Percentiles rank a stretch among this genome's conserved stretches.
Evolutionary conservation across 306 rosid species (phyloP).

Genomic region (Inga leiocalycina): DNA sequence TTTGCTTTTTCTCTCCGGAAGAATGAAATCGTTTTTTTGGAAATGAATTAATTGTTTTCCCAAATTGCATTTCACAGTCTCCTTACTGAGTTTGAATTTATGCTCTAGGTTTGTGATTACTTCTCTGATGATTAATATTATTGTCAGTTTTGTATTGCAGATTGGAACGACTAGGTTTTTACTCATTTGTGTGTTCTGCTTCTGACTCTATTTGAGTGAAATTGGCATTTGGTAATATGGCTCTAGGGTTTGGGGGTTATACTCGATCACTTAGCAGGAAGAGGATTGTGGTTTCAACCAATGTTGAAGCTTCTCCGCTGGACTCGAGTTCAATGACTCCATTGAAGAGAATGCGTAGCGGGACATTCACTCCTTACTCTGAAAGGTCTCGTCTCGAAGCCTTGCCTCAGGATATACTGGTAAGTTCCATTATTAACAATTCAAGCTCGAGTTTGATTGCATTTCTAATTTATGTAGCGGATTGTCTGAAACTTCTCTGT

Average conservation of each 20-base stretch:
- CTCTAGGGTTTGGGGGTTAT: conserved; percentile 48
- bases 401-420: conserved; percentile 75
- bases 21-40: background rate
- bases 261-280: conserved; percentile 57
- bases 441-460: background rate
- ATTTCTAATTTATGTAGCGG: background rate
- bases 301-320: conserved; percentile 24
- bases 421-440: conserved; percentile 30
- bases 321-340: conserved; percentile 40
- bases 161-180: background rate
- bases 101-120: background rate
- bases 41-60: conserved; percentile 7
- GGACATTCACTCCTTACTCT: conserved; percentile 10
- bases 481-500: background rate
- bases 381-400: conserved; percentile 54
- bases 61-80: background rate
- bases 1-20: background rate
- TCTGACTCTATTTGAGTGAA: background rate
- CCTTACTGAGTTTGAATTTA: background rate
- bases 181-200: conserved; percentile 27
- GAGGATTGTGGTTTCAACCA: conserved; percentile 50
- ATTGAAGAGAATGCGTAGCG: conserved; percentile 54
- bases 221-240: conserved; percentile 35
- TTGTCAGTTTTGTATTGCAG: background rate
- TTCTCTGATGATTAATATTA: background rate